A percentile compares a stretch with the other conserved stretches of the same genome.
Evolutionary conservation across 306 rosid genomes (phyloP).

Genomic region (Bauhinia variegata): DNA sequence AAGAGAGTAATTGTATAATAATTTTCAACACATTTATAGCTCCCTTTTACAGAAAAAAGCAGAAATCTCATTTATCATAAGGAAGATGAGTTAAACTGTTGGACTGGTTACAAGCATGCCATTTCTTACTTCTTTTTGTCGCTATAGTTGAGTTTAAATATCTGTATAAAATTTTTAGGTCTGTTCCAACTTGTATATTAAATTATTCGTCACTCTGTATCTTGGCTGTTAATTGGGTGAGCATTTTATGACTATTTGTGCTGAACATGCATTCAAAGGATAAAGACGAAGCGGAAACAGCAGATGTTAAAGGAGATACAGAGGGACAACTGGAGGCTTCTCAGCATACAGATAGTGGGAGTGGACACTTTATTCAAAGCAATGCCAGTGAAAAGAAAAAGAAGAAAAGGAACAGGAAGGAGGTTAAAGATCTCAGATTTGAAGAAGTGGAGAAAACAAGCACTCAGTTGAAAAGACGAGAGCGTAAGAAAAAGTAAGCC

Average conservation of each 20-base stretch:
- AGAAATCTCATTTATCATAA: neutral
- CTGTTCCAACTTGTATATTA: neutral
- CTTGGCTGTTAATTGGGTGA: neutral
- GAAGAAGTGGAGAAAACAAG: constrained; percentile 49
- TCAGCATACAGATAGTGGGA: constrained; percentile 34
- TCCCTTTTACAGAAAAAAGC: neutral
- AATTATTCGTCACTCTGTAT: constrained; percentile 18
- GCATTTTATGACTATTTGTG: constrained; percentile 22
- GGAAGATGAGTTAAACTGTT: neutral
- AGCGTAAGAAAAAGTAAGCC: constrained; percentile 79
- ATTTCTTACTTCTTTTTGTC: neutral
- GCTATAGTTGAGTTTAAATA: too few species aligned
- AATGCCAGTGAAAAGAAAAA: constrained; percentile 59
- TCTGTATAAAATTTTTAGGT: neutral
- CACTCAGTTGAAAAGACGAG: constrained; percentile 52
- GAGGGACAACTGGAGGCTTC: constrained; percentile 35
- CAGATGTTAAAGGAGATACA: constrained; percentile 35
- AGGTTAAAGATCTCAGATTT: constrained; percentile 81
- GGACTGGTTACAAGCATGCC: constrained; percentile 2
- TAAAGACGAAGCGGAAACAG: constrained; percentile 30
- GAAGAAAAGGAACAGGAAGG: constrained; percentile 77
- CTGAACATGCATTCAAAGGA: constrained; percentile 43
- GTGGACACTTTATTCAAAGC: constrained; percentile 29
- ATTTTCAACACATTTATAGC: constrained; percentile 8
- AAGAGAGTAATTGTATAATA: neutral